Evolutionary conservation across 106 monocot species (phyloP), one percentile per base, ranked within the genome.

Genomic region (Amphibolis antarctica): DNA sequence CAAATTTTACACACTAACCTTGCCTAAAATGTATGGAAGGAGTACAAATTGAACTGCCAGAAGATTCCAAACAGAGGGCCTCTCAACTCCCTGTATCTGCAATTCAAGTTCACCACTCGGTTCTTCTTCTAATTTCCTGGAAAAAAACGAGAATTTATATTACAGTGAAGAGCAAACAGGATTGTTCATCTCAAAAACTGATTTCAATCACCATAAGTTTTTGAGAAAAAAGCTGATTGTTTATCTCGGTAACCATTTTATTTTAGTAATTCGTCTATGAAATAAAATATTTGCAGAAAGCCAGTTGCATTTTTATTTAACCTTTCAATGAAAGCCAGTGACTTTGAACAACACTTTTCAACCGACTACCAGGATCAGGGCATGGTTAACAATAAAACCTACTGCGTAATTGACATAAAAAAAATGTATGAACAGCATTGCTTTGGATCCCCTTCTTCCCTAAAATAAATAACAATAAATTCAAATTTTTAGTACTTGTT

Each of bases 21-120:
- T 98, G 53, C 87, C 82, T 48, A 98, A 20, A 64, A 72, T 77
- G 54, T 91, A 98, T 61, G 98, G 98, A 51, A 98, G 60, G 65
- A 98, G 87, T 53, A 85, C 30, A 71, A 98, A 83, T 43, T 79
- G 84, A 19, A 98, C 69, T 52, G 72, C 98, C 55, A 87, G 42
- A 63, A 98, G 82, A 54, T 79, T 86, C 94, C 94, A 96, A 7
- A 96, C 3, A 4, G 86, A 86, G 13, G 94, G 94, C 74, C 78
- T 96, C 42, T 86, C 94, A 75, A 78, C 70, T 67, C 94, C 94
- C 58, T 86, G 81, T 24, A 96, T 96, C 64, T 96, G 89, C 80
- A 96, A 78, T 29, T 96, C 78, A 55, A 96, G 82, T 68, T 89
- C 94, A 66, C 78, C 82, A 79, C 89, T 80, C 36, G 85, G 75